Percentiles rank a stretch among this genome's conserved stretches.
Evolutionary conservation across 495 filamentous ascomycete species (phyloP).

Genomic region (Pseudevernia furfuracea): DNA sequence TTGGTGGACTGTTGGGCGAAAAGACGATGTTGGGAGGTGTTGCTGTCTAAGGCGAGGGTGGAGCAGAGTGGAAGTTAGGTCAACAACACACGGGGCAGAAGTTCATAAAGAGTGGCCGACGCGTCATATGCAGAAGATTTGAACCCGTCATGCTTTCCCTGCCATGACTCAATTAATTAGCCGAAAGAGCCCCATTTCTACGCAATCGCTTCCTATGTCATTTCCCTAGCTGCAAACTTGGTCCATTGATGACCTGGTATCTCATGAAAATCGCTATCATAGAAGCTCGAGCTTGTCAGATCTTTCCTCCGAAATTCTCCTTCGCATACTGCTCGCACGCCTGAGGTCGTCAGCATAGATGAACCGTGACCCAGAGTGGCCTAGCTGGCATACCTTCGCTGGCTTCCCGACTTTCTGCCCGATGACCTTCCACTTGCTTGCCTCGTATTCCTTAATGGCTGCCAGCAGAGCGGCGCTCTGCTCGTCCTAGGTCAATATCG

Average conservation of each 20-base stretch:
- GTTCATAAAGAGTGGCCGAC: background rate
- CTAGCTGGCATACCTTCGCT: conserved; percentile 62
- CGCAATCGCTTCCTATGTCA: background rate
- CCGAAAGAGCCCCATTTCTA: conserved; percentile 1
- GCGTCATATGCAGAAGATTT: background rate
- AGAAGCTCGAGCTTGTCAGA: conserved; percentile 12
- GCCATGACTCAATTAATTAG: background rate
- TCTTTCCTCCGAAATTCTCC: conserved; percentile 60
- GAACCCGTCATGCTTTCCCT: background rate
- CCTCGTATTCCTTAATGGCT: conserved; percentile 97
- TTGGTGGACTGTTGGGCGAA: background rate
- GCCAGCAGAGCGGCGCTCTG: conserved; percentile 78
- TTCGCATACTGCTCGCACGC: conserved; percentile 98
- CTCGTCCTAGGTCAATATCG: conserved; percentile 30
- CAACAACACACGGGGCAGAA: background rate
- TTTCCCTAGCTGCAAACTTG: conserved; percentile 12
- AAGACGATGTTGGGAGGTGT: background rate
- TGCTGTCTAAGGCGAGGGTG: background rate
- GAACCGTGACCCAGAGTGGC: background rate
- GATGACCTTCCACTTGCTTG: conserved; percentile 96
- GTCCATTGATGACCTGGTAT: conserved; percentile 14
- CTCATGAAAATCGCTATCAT: conserved; percentile 9
- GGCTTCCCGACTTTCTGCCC: conserved; percentile 95
- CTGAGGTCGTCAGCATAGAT: conserved; percentile 37
- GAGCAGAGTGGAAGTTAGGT: background rate